Base-by-base conservation (phyloP, 2,329 filamentous ascomycete species). In the Rachicladosporium sp. region DNA sequence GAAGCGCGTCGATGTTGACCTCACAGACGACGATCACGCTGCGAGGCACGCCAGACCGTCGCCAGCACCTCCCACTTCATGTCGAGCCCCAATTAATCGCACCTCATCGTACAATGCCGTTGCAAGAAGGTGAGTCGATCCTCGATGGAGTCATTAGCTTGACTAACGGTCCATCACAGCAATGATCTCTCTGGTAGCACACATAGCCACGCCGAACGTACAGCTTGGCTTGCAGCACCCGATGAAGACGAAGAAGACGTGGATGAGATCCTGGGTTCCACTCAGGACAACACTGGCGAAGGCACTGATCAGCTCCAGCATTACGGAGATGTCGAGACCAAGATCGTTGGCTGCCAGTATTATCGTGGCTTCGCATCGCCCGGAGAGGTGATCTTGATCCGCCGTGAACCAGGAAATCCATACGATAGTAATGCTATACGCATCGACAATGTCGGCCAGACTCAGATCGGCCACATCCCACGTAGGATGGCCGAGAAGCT, bases 391-490 rank as follows among this genome's bases (percentile, higher is more conserved):
- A 76, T 84, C 2, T 58, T 78, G 35, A 63, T 80, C 39, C 66
- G 64, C 29, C 67, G 83, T 52, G 80, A 89, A 53, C 78, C 81
- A 2, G 52, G 59, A 1, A 89, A 89, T 51, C 66, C 62, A 46
- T 60, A 58, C 37, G 83, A 91, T 53, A 46, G 49, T 4, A 91
- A 91, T 61, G 85, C 85, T 0, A 85, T 93, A 42, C 74, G 76
- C 4, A 74, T 93, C 1, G 71, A 82, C 50, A 93, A 91, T 56
- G 82, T 88, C 10, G 72, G 82, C 53, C 73, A 76, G 10, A 57
- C 60, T 6, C 85, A 93, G 52, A 83, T 93, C 50, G 86, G 86
- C 1, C 85, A 93, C 59, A 67, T 93, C 31, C 80, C 82, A 5
- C 68, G 75, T 9, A 67, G 62, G 1, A 54, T 85, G 13, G 84